Conservation (phyloP, 1,139 yeast genomes). For the Blastobotrys capitulatus region DNA sequence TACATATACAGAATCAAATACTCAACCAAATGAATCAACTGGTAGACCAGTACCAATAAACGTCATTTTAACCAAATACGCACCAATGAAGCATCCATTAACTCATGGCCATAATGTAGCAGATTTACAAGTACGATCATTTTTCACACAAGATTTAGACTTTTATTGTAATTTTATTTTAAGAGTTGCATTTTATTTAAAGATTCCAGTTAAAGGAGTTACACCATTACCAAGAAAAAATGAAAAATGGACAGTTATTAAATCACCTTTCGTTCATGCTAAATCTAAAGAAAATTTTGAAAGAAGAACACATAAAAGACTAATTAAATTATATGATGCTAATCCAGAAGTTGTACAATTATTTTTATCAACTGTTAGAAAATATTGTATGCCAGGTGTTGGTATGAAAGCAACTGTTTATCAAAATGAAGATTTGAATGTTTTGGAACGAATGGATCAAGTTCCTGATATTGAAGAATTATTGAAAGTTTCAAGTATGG, state of each 20-base stretch:
- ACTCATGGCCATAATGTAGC: slow-evolving; percentile 65
- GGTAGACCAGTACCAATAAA: slow-evolving; percentile 69
- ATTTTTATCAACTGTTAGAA: slow-evolving; percentile 73
- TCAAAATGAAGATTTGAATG: slow-evolving; percentile 48
- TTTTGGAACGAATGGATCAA: slow-evolving; percentile 31
- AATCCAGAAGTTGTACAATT: slow-evolving; percentile 79
- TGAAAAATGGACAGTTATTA: slow-evolving; percentile 89
- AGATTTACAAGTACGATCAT: slow-evolving; percentile 66
- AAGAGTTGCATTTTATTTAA: slow-evolving; percentile 85
- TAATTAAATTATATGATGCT: slow-evolving; percentile 74
- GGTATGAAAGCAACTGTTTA: slow-evolving; percentile 72
- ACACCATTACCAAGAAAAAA: slow-evolving; percentile 63
- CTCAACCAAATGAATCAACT: slow-evolving; percentile 22
- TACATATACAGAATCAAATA: slow-evolving; percentile 23
- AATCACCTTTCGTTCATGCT: slow-evolving; percentile 92
- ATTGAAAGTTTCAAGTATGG: slow-evolving; percentile 9
- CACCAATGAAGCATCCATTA: slow-evolving; percentile 66
- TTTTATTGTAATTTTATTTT: slow-evolving; percentile 80
- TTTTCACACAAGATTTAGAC: slow-evolving; percentile 61
- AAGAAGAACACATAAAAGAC: slow-evolving; percentile 74
- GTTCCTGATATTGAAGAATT: neutral
- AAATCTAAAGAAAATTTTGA: slow-evolving; percentile 92
- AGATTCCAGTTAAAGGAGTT: slow-evolving; percentile 74
- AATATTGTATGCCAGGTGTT: slow-evolving; percentile 75
- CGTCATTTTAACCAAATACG: slow-evolving; percentile 75